Base-by-base conservation (phyloP, 1,139 yeast genomes). In the Sugiyamaella xylanicola region DNA sequence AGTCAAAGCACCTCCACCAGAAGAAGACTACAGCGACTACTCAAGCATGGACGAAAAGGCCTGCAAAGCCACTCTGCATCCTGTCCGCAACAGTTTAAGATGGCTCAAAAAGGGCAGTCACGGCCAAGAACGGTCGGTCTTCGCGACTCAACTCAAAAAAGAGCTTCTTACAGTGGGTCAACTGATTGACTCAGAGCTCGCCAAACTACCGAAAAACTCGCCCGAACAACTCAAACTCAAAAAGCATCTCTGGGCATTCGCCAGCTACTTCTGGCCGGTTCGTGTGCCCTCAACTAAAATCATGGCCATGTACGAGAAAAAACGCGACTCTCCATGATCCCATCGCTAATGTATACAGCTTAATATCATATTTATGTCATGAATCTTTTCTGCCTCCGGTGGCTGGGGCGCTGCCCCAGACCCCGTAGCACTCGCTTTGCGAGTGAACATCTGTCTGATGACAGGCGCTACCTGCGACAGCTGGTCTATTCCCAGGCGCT, bases 241-340 rank as follows among this genome's bases (percentile, higher is more conserved):
- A 60, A 85, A 82, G 68, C 97, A 92, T 65, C 75, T 93, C 58
- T 93, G 99, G 99, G 82, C 89, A 21, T 89, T 87, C 71, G 95
- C 97, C 7, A 81, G 95, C 39, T 81, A 83, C 59, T 93, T 87
- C 70, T 93, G 99, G 99, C 99, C 99, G 0, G 89, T 85, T 1
- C 83, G 84, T 61, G 98, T 89, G 42, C 68, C 76, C 16, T 87
- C 96, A 57, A 76, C 79, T 48, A 87, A 87, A 73, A 84, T 93
- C 64, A 82, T 82, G 71, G 87, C 84, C 52, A 93, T 93, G 97
- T 93, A 92, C 72, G 80, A 80, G 66, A 86, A 88, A 72, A 72
- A 71, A 63, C 50, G 50, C 15, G 50, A 46, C 25, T 46, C 49
- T 20, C 32, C 35, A 45, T 32, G 42, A 15, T 4, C 21, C 22